These are phyloP conservation scores for Globisporangium takayamanum DNA, from an alignment of 352 stramenopile genomes.

Conservation along the genomic window DNA sequence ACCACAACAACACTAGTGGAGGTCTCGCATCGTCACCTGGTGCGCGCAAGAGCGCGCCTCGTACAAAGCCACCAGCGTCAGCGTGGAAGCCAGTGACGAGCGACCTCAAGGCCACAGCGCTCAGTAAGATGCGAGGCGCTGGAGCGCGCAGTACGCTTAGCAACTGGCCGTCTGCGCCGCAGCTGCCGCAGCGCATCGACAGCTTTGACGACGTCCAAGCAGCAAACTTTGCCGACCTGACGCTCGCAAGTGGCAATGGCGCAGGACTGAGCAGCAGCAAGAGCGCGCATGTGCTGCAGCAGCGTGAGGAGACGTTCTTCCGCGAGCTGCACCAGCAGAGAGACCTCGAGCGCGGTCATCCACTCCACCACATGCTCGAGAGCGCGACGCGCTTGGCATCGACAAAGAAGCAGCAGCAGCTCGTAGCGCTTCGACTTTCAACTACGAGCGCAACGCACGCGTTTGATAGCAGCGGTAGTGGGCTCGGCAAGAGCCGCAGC, in stretches of 20 bases:
- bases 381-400: conserved; percentile 36
- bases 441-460: background rate
- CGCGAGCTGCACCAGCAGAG: conserved; percentile 61
- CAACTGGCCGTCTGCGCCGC: conserved; percentile 36
- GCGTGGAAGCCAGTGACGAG: conserved; percentile 52
- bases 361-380: conserved; percentile 70
- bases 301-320: conserved; percentile 68
- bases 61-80: conserved; percentile 38
- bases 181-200: conserved; percentile 55
- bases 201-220: conserved; percentile 36
- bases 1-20: background rate
- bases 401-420: conserved; percentile 34
- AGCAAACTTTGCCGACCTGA: conserved; percentile 14
- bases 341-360: conserved; percentile 35
- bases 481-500: conserved; percentile 29
- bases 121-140: background rate
- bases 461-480: conserved; percentile 12
- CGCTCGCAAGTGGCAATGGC: background rate
- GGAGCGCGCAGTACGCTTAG: conserved; percentile 22
- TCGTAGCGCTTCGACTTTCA: conserved; percentile 22
- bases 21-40: too few relatives aligned
- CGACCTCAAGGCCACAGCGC: conserved; percentile 1
- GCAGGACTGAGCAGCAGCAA: background rate
- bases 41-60: background rate
- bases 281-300: conserved; percentile 1